Conservation (phyloP, 129 eudicot genomes). For the Centrapalus pauciflorus region DNA sequence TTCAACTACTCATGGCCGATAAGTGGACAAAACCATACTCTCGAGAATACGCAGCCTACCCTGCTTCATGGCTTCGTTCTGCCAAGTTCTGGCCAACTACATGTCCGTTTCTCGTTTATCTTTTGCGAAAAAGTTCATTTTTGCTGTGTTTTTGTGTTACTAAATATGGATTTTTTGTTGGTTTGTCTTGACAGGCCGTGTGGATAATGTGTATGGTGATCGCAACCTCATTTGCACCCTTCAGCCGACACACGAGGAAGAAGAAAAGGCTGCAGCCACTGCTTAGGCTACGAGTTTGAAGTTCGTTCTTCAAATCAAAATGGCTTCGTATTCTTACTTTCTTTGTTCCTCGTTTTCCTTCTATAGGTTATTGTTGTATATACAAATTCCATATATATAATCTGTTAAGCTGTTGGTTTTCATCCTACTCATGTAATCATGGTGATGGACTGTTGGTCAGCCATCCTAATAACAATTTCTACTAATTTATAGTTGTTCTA, state of each 20-base stretch:
- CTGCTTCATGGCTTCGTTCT: slow-evolving; percentile 90
- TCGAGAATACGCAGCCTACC: slow-evolving; percentile 93
- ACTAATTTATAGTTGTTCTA: slow-evolving; percentile 22
- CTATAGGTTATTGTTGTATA: slow-evolving; percentile 29
- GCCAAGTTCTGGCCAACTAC: slow-evolving; percentile 98
- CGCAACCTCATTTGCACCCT: slow-evolving; percentile 94
- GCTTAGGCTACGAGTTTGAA: slow-evolving; percentile 38
- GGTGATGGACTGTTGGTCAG: slow-evolving; percentile 12
- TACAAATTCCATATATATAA: slow-evolving; percentile 21
- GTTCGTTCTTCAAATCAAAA: slow-evolving; percentile 16
- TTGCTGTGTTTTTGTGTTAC: neutral
- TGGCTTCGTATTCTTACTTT: slow-evolving; percentile 5
- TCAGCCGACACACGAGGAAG: slow-evolving; percentile 58
- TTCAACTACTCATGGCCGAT: slow-evolving; percentile 85
- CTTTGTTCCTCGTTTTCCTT: slow-evolving; percentile 10
- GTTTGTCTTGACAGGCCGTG: slow-evolving; percentile 52
- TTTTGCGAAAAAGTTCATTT: neutral
- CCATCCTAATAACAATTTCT: slow-evolving; percentile 26
- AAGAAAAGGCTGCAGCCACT: slow-evolving; percentile 78
- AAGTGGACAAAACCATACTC: slow-evolving; percentile 94
- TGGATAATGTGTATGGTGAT: slow-evolving; percentile 96
- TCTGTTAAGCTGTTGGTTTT: slow-evolving; percentile 7
- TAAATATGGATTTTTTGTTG: neutral
- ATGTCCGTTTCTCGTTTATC: slow-evolving; percentile 30
- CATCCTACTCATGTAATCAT: slow-evolving; percentile 15